Conservation (phyloP, 331 rosid genomes). For the Telfairia occidentalis region DNA sequence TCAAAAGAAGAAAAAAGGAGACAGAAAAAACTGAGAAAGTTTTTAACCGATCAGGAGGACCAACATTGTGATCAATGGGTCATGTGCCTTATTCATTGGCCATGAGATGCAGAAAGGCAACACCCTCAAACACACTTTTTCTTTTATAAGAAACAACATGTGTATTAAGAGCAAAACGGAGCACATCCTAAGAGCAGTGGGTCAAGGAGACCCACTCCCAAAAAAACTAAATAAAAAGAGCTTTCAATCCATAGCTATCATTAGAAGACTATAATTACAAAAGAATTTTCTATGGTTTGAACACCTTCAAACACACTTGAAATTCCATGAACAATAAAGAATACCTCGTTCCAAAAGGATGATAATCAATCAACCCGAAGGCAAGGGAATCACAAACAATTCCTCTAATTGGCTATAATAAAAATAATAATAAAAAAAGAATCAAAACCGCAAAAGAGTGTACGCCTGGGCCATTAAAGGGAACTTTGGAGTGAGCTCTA, state of each 20-base stretch:
- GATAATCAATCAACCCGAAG: not conserved
- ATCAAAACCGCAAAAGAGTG: not conserved
- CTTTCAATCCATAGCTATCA: no score
- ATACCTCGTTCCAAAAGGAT: not conserved
- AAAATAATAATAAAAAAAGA: no score
- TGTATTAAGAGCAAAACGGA: no score
- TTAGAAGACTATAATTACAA: no score
- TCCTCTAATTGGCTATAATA: not conserved
- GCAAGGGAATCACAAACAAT: not conserved
- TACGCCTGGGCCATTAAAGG: not conserved
- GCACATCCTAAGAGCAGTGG: no score
- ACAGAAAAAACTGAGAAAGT: not conserved
- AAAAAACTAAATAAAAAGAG: no score
- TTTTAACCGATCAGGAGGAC: not conserved
- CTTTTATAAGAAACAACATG: no score
- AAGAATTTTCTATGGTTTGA: no score
- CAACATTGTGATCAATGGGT: not conserved
- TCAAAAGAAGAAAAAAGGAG: not conserved
- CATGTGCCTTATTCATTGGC: not conserved
- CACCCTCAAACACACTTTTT: not conserved
- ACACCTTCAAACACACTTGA: not conserved
- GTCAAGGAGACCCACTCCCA: no score
- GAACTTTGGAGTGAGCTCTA: not conserved
- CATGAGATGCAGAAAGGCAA: not conserved
- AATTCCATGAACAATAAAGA: not conserved